Evolutionary conservation across 148 eudicot species (phyloP).

Genomic region (Vaccinium corymbosum): DNA sequence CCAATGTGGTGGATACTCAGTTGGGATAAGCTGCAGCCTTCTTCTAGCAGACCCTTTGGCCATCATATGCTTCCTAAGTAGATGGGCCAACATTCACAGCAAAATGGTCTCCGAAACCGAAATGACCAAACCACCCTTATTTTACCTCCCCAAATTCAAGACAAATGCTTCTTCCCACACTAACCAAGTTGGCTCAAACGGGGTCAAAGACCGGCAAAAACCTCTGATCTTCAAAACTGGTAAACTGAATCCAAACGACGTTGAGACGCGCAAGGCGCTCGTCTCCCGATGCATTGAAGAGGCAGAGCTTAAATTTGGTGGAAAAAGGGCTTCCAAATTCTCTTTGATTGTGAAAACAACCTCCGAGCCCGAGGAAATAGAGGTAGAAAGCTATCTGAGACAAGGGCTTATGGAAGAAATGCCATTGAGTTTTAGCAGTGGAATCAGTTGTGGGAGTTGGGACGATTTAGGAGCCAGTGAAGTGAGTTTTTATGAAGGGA

Average conservation of each 20-base stretch:
- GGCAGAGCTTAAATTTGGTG: constrained; percentile 27
- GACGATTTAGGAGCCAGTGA: constrained; percentile 33
- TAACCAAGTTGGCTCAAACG: constrained; percentile 5
- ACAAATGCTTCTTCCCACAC: background rate
- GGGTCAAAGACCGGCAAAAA: constrained; percentile 12
- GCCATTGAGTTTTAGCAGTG: background rate
- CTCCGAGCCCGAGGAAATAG: constrained; percentile 11
- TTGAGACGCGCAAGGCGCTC: constrained; percentile 19
- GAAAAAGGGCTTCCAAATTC: constrained; percentile 23
- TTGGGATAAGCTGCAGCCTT: constrained; percentile 52
- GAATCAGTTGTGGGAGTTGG: constrained; percentile 23
- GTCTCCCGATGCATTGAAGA: constrained; percentile 25
- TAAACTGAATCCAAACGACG: background rate
- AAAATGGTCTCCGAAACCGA: constrained; percentile 10
- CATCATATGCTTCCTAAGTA: constrained; percentile 33
- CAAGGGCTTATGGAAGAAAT: constrained; percentile 5
- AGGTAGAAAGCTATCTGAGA: constrained; percentile 21
- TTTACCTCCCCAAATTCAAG: constrained; percentile 32
- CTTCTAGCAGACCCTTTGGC: constrained; percentile 41
- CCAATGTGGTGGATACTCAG: constrained; percentile 47
- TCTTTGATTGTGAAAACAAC: constrained; percentile 24
- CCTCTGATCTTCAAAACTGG: constrained; percentile 26
- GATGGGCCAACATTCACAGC: constrained; percentile 43
- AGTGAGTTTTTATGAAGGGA: constrained; percentile 25
- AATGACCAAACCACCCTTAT: constrained; percentile 21